Evolutionary conservation across 495 filamentous ascomycete genomes (phyloP), one percentile per base, ranked within the genome.

Genomic region (Aspergillus indologenus): DNA sequence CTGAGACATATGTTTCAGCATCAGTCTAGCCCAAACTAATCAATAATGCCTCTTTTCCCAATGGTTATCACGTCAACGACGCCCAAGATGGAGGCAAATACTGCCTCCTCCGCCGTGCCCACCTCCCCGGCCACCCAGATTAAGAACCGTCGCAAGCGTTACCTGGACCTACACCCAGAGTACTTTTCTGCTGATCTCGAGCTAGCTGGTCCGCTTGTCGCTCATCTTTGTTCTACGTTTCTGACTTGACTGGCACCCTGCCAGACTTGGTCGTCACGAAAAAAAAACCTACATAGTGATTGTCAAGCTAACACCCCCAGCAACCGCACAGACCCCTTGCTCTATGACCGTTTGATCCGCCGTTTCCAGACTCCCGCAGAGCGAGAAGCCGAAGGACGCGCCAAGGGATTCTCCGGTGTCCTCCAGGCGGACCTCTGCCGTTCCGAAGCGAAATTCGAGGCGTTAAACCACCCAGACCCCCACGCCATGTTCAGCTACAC

Each of bases 291-390:
- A n/a, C n/a, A n/a, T n/a, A n/a, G n/a, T 6, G 53, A 18, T 19
- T 40, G 24, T 66, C 65, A 65, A 67, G 65, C 76, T 75, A 70
- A 76, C 65, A 52, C 54, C 42, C 59, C 3, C 9, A 29, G 26
- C 42, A 57, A 46, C 58, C 57, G 51, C 61, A 51, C 74, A 88
- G 89, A 92, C 70, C 89, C 90, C 0, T 75, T 92, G 21, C 80
- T 91, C 45, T 92, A 95, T 75, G 90, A 93, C 67, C 82, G 83
- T 54, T 77, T 92, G 15, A 83, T 95, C 64, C 85, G 89, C 46
- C 87, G 86, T 60, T 92, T 92, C 71, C 90, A 90, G 54, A 85
- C 84, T 3, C 68, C 87, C 15, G 78, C 80, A 15, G 90, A 95
- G 73, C 80, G 89, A 53, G 87, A 91, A 69, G 81, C 78, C 15